phyloP scores from a whole-genome alignment of 257 asterid genomes.

The Orobanche coerulescens region DNA sequence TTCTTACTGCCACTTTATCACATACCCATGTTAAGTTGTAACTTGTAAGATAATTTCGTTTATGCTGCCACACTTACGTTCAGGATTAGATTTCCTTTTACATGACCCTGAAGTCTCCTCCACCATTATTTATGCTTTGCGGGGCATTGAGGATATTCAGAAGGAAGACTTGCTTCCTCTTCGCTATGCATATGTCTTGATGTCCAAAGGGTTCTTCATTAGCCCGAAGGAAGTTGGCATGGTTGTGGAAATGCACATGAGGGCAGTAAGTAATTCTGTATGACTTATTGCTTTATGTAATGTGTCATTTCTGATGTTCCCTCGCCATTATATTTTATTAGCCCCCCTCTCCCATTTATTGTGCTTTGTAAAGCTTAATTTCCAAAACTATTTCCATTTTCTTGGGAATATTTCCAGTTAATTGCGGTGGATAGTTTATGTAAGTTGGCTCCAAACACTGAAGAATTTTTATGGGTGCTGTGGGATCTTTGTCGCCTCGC shows the following conservation, averaged over 20 bases:
- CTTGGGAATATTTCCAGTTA: slow-evolving; percentile 38
- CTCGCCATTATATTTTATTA: not conserved
- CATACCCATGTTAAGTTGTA: slow-evolving; percentile 15
- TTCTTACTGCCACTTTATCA: slow-evolving; percentile 1
- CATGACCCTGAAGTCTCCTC: slow-evolving; percentile 65
- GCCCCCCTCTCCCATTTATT: not conserved
- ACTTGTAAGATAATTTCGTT: slow-evolving; percentile 13
- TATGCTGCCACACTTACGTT: slow-evolving; percentile 28
- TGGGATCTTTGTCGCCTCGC: slow-evolving; percentile 95
- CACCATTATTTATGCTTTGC: slow-evolving; percentile 55
- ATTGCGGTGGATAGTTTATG: slow-evolving; percentile 64
- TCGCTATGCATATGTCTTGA: slow-evolving; percentile 72
- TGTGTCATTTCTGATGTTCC: slow-evolving; percentile 18
- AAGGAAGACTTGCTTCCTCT: slow-evolving; percentile 53
- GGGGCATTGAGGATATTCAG: slow-evolving; percentile 56
- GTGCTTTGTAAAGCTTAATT: slow-evolving; percentile 4
- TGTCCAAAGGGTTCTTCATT: slow-evolving; percentile 77
- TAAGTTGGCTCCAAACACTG: slow-evolving; percentile 61
- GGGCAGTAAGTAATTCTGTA: slow-evolving; percentile 51
- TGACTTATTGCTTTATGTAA: not conserved
- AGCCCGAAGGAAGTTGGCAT: slow-evolving; percentile 65
- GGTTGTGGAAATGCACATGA: slow-evolving; percentile 72
- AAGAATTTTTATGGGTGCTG: slow-evolving; percentile 85
- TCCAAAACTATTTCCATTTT: slow-evolving; percentile 19
- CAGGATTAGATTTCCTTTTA: slow-evolving; percentile 80